phyloP scores from a whole-genome alignment of 345 rosid species.

The Populus ilicifolia region DNA sequence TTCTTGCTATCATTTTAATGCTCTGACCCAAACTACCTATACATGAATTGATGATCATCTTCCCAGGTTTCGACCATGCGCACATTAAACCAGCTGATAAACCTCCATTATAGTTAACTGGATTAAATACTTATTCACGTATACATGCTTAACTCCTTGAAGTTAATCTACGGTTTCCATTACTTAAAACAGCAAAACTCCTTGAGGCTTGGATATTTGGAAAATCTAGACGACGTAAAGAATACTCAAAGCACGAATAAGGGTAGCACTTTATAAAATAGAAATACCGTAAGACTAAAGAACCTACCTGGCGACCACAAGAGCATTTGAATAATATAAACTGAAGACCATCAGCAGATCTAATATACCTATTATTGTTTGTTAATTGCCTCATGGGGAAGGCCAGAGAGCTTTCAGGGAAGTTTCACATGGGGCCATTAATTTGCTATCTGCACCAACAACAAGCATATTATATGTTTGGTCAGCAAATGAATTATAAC shows the following conservation, averaged over 20 bases:
- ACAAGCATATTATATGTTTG: not conserved
- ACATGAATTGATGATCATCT: too few species aligned
- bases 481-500: not conserved
- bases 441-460: not conserved
- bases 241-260: not conserved
- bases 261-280: not conserved
- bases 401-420: conserved; percentile 12
- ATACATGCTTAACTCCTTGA: not conserved
- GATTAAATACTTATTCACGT: not conserved
- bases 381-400: not conserved
- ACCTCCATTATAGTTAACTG: too few species aligned
- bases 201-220: not conserved
- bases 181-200: not conserved
- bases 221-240: not conserved
- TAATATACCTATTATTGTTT: conserved; percentile 17
- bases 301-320: not conserved
- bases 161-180: not conserved
- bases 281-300: not conserved
- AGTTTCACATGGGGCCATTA: conserved; percentile 6
- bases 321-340: conserved; percentile 17
- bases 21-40: too few species aligned
- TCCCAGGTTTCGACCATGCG: too few species aligned
- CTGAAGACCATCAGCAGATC: conserved; percentile 7
- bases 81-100: too few species aligned
- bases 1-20: too few species aligned